Evolutionary conservation across 2,329 filamentous ascomycete species (phyloP), one percentile per base, ranked within the genome.

Genomic region (Stachybotrys chartarum): DNA sequence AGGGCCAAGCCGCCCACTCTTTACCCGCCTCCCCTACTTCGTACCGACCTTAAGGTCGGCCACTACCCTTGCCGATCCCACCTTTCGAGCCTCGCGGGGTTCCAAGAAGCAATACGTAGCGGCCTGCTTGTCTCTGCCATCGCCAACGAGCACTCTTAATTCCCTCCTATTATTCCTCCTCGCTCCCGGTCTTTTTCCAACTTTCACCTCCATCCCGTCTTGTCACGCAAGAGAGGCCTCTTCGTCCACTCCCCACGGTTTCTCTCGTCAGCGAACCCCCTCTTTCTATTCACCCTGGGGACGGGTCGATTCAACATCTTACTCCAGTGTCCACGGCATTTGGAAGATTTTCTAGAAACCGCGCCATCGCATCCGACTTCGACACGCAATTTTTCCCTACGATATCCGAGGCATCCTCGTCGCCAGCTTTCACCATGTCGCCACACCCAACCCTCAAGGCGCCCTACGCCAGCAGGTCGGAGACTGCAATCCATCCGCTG

Each of bases 401-500:
- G 35, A 10, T 14, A 14, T 42, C 5, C 35, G 35, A 39, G 10
- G 8, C 35, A 42, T 42, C 35, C 24, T 31, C 31, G 54, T 48
- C 35, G 50, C 47, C 44, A 51, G 32, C 32, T 16, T 35, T 54
- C 60, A 59, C 50, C 54, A 74, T 74, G 71, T 60, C 68, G 59
- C 60, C 68, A 52, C 76, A 80, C 64, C 70, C 75, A 8, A 78
- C 78, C 51, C 69, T 82, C 60, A 75, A 75, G 71, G 73, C 73
- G 66, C 78, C 78, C 55, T 85, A 78, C 67, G 75, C 74, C 69
- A 72, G 74, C 58, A 74, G 82, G 63, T 77, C 79, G 44, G 71
- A 75, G 59, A 70, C 75, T 57, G 76, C 76, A 53, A 70, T 72
- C 16, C 84, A 87, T 61, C 84, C 84, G 32, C 76, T 87, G 58